Percentiles rank a stretch among this genome's conserved stretches.
These are phyloP conservation scores for Porodaedalea pini DNA, from an alignment of 1,284 basidiomycete species.

Conservation along the genomic window DNA sequence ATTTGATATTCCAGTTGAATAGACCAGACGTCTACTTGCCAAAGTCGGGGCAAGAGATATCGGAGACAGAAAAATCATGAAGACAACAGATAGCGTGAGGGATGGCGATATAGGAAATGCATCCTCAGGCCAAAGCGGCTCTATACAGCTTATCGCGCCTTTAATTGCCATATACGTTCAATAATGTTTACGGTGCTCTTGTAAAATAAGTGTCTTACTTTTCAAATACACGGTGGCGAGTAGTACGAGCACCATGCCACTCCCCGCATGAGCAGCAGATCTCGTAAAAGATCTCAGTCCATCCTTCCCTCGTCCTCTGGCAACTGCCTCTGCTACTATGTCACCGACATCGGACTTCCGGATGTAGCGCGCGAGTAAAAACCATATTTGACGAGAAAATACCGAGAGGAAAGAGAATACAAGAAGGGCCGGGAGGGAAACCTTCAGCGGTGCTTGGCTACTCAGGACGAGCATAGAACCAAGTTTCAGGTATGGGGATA, in stretches of 20 bases:
- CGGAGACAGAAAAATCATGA: conserved; percentile 45
- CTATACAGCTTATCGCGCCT: conserved; percentile 16
- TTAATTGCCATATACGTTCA: conserved; percentile 45
- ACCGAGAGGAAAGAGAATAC: conserved; percentile 54
- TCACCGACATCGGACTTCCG: conserved; percentile 61
- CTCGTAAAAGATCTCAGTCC: conserved; percentile 40
- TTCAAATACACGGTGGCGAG: conserved; percentile 60
- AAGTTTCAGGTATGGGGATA: conserved; percentile 64
- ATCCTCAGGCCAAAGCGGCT: conserved; percentile 22
- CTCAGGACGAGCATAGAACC: conserved; percentile 60
- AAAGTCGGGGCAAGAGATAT: conserved; percentile 52
- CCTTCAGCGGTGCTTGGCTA: conserved; percentile 43
- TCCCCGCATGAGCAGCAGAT: conserved; percentile 38
- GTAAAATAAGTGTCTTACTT: conserved; percentile 38
- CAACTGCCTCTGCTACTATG: conserved; percentile 57
- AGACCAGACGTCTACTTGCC: conserved; percentile 48
- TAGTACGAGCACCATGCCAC: conserved; percentile 44
- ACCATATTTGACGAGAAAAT: conserved; percentile 66
- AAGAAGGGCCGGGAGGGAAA: conserved; percentile 48
- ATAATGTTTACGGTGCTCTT: conserved; percentile 23
- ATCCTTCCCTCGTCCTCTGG: conserved; percentile 50
- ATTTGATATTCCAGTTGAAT: conserved; percentile 55
- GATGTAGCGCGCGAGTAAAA: conserved; percentile 66
- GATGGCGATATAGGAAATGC: conserved; percentile 36
- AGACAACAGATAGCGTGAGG: conserved; percentile 35